Conservation (phyloP, 1,284 basidiomycete genomes). For the Naganishia liquefaciens region DNA sequence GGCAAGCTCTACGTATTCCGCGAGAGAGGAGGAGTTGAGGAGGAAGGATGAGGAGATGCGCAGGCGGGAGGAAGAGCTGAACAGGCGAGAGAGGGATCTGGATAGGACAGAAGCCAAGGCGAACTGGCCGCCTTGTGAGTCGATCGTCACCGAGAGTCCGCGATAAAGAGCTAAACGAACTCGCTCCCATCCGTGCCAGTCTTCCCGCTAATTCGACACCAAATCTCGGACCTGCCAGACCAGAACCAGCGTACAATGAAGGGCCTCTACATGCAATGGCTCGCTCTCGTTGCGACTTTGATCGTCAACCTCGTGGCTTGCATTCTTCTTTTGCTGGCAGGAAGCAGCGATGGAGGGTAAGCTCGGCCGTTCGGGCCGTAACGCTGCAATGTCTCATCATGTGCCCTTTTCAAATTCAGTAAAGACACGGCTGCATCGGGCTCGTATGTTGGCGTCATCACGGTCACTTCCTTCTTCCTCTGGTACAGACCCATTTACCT, state of each 20-base stretch:
- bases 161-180: not conserved
- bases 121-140: slow-evolving; percentile 54
- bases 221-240: slow-evolving; percentile 85
- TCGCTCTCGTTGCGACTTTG: slow-evolving; percentile 74
- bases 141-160: too few relatives aligned
- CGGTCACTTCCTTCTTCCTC: slow-evolving; percentile 76
- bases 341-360: slow-evolving; percentile 69
- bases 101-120: slow-evolving; percentile 43
- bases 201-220: slow-evolving; percentile 91
- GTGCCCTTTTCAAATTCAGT: slow-evolving; percentile 32
- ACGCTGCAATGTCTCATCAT: too few relatives aligned
- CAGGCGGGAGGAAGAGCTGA: slow-evolving; percentile 42
- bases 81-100: slow-evolving; percentile 37
- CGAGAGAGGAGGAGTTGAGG: slow-evolving; percentile 40
- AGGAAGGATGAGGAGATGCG: slow-evolving; percentile 46
- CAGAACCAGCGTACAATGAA: slow-evolving; percentile 73
- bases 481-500: slow-evolving; percentile 98
- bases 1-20: slow-evolving; percentile 14
- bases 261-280: slow-evolving; percentile 84
- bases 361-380: slow-evolving; percentile 8
- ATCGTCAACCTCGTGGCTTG: slow-evolving; percentile 88
- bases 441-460: slow-evolving; percentile 76
- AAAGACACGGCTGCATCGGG: slow-evolving; percentile 44
- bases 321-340: slow-evolving; percentile 78
- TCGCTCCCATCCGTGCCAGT: slow-evolving; percentile 53